These are phyloP conservation scores for Cryphonectria parasitica DNA, from an alignment of 2,329 filamentous ascomycete genomes.

Conservation along the genomic window DNA sequence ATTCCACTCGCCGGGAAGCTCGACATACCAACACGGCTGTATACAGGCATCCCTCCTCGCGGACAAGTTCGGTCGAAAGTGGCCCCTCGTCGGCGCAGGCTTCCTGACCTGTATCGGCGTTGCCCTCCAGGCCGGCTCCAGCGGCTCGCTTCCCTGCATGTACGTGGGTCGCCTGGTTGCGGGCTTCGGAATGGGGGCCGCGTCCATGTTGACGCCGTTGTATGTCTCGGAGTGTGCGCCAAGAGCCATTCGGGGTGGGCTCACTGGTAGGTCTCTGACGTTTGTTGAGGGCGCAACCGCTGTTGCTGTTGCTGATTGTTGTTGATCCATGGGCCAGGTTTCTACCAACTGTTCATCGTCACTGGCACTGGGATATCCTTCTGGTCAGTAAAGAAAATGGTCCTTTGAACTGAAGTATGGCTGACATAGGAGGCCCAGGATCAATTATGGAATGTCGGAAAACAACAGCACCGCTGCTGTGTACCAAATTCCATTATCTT, in stretches of 20 bases:
- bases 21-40: constrained; percentile 19
- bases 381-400: constrained; percentile 37
- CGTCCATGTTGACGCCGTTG: constrained; percentile 49
- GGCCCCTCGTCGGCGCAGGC: constrained; percentile 59
- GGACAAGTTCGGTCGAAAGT: constrained; percentile 59
- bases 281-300: neutral
- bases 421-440: constrained; percentile 52
- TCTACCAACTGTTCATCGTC: constrained; percentile 56
- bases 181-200: constrained; percentile 55
- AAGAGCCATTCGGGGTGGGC: constrained; percentile 53
- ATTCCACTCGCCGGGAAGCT: constrained; percentile 29
- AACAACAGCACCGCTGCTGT: constrained; percentile 51
- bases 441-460: constrained; percentile 58
- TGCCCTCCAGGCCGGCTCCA: constrained; percentile 65
- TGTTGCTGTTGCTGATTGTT: neutral
- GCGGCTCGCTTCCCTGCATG: constrained; percentile 63
- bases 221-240: constrained; percentile 56
- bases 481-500: constrained; percentile 65
- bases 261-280: constrained; percentile 43
- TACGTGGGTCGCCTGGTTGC: constrained; percentile 65
- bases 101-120: constrained; percentile 63
- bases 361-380: constrained; percentile 48
- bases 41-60: constrained; percentile 50
- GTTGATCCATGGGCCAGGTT: constrained; percentile 36
- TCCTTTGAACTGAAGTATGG: neutral